Evolutionary conservation across 2,329 filamentous ascomycete genomes (phyloP), one percentile per base, ranked within the genome.

Genomic region (Sclerotinia nivalis): DNA sequence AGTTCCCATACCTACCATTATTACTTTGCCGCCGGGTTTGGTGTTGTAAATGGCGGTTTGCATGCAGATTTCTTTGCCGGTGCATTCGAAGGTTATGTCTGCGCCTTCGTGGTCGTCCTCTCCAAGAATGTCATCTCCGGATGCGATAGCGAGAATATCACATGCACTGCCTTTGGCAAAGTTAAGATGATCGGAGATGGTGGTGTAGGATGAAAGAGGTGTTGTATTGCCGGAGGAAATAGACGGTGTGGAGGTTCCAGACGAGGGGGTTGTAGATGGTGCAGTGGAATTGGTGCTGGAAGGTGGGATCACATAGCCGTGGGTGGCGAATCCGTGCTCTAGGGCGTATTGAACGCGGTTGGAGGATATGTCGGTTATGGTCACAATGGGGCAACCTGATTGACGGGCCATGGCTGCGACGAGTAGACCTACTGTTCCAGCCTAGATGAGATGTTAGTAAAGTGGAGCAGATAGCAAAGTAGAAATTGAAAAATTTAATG

Each of bases 1-100:
- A 7, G 87, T 91, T 50, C 91, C 91, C 91, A 93, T 93, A 67
- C 91, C 91, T 34, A 94, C 90, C 78, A 93, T 88, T 78, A 93
- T 85, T 62, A 93, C 84, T 75, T 89, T 90, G 25, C 91, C 91
- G 37, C 91, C 91, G 0, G 91, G 84, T 70, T 85, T 85, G 13
- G 90, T 89, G 4, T 89, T 89, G 74, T 91, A 93, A 28, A 93
- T 87, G n/a, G 88, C 86, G 1, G 89, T 90, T 77, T 93, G 91
- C 81, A 92, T 89, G 78, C 91, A 93, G 0, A 86, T 84, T 72
- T 91, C 90, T 71, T 93, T 91, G 40, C 91, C 91, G 0, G 91
- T 93, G 77, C 91, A 93, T 79, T 93, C 91, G 73, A 93, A 93
- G 0, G 90, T 87, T 7, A 90, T 80, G 75, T 92, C 89, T 2